Evolutionary conservation across 768 basidiomycete genomes (phyloP).

Genomic region (Cystofilobasidium capitatum): DNA sequence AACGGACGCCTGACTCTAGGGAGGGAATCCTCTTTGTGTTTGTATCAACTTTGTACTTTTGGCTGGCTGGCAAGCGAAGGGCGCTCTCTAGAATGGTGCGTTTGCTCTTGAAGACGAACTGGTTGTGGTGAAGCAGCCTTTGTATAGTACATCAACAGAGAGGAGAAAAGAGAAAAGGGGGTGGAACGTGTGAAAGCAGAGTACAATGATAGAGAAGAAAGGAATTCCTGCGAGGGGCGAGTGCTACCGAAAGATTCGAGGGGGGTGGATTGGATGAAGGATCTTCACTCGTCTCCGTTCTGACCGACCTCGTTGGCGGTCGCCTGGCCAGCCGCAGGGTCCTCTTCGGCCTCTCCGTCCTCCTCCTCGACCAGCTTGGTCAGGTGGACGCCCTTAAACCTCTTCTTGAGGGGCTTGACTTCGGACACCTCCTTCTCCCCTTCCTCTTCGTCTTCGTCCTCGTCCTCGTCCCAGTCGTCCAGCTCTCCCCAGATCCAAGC

Average conservation of each 20-base stretch:
- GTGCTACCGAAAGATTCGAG: background rate
- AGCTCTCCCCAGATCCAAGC: slow-evolving; percentile 15
- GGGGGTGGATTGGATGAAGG: background rate
- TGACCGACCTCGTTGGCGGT: background rate
- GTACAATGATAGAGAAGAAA: background rate
- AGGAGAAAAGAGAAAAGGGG: background rate
- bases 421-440: background rate
- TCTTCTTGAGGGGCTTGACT: background rate
- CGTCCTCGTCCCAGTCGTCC: background rate
- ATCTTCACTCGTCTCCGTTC: background rate
- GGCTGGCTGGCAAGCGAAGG: background rate
- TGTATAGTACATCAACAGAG: background rate
- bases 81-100: too few relatives aligned
- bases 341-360: background rate
- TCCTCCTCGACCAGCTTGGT: background rate
- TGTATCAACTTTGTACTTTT: background rate
- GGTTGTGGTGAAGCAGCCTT: too few relatives aligned
- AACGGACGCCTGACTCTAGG: background rate
- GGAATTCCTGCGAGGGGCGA: background rate
- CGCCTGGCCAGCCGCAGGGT: background rate
- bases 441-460: background rate
- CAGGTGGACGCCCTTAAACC: slow-evolving; percentile 8
- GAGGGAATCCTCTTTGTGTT: background rate
- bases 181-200: background rate
- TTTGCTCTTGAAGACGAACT: too few relatives aligned